Conservation (phyloP, 2,329 filamentous ascomycete species). For the Fusarium nygamai region DNA sequence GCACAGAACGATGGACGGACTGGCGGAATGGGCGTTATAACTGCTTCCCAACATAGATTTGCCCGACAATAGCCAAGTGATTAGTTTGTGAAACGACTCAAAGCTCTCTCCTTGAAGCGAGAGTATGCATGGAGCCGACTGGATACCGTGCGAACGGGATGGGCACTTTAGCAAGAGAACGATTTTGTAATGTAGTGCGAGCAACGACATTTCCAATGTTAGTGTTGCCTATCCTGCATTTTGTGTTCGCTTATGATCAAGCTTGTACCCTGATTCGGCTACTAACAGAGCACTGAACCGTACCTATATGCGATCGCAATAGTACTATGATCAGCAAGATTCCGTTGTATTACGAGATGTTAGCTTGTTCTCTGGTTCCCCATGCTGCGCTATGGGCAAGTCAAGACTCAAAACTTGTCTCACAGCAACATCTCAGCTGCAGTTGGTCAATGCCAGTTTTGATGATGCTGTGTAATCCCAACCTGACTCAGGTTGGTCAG, state of each 20-base stretch:
- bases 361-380: constrained; percentile 16
- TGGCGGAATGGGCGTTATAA: neutral
- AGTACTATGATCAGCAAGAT: constrained; percentile 22
- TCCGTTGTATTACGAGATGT: constrained; percentile 15
- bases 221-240: neutral
- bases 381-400: constrained; percentile 23
- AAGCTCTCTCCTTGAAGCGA: neutral
- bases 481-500: neutral
- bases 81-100: constrained; percentile 3
- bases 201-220: neutral
- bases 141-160: constrained; percentile 32
- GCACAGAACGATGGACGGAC: neutral
- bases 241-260: constrained; percentile 15
- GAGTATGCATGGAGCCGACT: constrained; percentile 24
- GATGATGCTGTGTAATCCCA: neutral
- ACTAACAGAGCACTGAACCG: constrained; percentile 4
- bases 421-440: constrained; percentile 13
- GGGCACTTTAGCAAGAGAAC: neutral
- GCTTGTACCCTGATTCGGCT: constrained; percentile 27
- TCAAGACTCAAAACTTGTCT: constrained; percentile 6
- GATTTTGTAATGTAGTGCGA: neutral
- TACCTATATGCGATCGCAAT: constrained; percentile 15
- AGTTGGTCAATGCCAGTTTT: neutral
- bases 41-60: neutral
- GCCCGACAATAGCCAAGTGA: neutral